These are phyloP conservation scores for Telfairia occidentalis DNA, from an alignment of 331 rosid genomes.

Conservation along the genomic window DNA sequence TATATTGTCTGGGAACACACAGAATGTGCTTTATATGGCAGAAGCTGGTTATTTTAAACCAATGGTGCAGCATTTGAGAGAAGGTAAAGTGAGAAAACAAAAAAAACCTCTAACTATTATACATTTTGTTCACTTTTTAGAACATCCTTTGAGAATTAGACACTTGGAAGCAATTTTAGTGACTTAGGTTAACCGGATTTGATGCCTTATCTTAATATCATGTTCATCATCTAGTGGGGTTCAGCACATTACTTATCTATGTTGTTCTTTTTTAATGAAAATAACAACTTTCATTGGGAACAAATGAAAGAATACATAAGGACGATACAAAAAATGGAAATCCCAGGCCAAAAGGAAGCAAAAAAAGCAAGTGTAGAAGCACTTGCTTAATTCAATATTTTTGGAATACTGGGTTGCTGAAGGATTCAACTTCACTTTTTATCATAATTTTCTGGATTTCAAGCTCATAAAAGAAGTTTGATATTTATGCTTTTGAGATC, in stretches of 20 bases:
- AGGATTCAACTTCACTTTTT: neutral
- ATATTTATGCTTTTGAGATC: neutral
- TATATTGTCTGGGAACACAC: constrained; percentile 57
- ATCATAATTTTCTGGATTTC: neutral
- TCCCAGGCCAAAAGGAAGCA: too few relatives aligned
- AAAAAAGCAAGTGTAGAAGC: neutral
- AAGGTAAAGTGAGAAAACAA: constrained; percentile 37
- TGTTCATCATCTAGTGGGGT: neutral
- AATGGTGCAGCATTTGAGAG: constrained; percentile 55
- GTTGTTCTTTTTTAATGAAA: too few relatives aligned
- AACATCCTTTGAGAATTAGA: neutral
- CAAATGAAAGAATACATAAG: too few relatives aligned
- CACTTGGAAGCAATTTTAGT: neutral
- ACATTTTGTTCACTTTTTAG: neutral
- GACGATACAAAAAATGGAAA: too few relatives aligned
- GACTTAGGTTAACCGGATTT: neutral
- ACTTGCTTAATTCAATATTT: neutral
- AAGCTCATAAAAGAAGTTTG: neutral
- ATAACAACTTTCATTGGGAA: too few relatives aligned
- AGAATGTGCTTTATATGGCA: constrained; percentile 87
- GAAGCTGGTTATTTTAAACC: constrained; percentile 90
- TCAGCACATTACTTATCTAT: neutral
- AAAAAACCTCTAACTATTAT: constrained; percentile 13
- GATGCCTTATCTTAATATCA: neutral
- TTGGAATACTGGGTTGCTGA: neutral